A percentile compares a stretch with the other conserved stretches of the same genome.
Evolutionary conservation across 805 yeast genomes (phyloP).

Genomic region (Citeromyces nyonsensis): DNA sequence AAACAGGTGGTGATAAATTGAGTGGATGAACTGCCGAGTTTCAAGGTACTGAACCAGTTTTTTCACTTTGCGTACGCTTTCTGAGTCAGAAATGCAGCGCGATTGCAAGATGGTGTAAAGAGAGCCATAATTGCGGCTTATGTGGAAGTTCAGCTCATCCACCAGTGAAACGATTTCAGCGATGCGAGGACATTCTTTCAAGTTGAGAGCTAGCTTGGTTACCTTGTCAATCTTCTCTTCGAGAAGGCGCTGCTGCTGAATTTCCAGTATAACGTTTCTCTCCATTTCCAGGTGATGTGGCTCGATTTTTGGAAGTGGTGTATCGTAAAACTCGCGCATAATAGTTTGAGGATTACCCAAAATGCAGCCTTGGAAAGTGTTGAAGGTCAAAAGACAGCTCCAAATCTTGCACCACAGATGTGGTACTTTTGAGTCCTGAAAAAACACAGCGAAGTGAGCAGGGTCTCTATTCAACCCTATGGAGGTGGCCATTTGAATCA

Average conservation of each 20-base stretch:
- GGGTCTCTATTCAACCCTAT: constrained; percentile 63
- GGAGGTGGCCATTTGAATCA: constrained; percentile 51
- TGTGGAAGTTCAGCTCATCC: constrained; percentile 18
- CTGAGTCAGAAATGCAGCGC: constrained; percentile 6
- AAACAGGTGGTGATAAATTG: constrained; percentile 25
- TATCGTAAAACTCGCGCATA: constrained; percentile 27
- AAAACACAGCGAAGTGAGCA: constrained; percentile 12
- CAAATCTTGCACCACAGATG: constrained; percentile 45
- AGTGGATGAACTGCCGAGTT: constrained; percentile 17
- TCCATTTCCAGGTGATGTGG: constrained; percentile 22
- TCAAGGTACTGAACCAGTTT: constrained; percentile 9
- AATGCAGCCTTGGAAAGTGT: constrained; percentile 24
- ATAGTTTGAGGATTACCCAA: constrained; percentile 31
- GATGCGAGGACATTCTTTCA: constrained; percentile 21
- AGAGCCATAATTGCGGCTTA: constrained; percentile 16
- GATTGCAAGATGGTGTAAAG: constrained; percentile 8
- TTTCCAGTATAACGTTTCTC: constrained; percentile 17
- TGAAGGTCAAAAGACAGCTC: constrained; percentile 31
- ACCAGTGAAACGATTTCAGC: constrained; percentile 18
- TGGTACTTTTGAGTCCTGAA: constrained; percentile 11
- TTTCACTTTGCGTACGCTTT: constrained; percentile 10
- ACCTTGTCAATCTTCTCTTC: constrained; percentile 16
- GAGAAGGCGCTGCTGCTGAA: constrained; percentile 14
- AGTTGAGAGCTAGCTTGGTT: constrained; percentile 20
- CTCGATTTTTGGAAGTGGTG: constrained; percentile 27